Conservation (phyloP, 768 basidiomycete genomes). For the Hericium erinaceus region DNA sequence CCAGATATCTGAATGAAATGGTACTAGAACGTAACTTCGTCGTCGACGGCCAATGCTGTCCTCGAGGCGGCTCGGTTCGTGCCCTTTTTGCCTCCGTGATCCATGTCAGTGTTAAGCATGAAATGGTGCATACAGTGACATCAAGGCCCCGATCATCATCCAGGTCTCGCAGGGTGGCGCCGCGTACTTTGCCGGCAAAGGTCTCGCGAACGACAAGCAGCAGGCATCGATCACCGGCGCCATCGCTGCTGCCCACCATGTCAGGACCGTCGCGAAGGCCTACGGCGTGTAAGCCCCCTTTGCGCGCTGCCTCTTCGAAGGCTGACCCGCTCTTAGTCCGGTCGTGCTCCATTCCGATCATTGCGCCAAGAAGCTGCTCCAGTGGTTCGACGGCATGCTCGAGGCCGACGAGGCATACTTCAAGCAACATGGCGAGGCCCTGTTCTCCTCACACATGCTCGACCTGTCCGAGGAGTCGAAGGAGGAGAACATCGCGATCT, state of each 20-base stretch:
- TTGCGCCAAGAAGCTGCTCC: constrained; percentile 95
- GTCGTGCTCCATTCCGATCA: constrained; percentile 98
- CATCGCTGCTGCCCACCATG: constrained; percentile 83
- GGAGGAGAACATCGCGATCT: constrained; percentile 90
- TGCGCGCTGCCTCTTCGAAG: neutral
- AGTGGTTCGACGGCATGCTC: constrained; percentile 99
- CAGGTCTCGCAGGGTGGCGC: constrained; percentile 96
- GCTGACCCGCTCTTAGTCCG: constrained; percentile 43
- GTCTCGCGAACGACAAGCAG: constrained; percentile 88
- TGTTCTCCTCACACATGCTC: constrained; percentile 98
- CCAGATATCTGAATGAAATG: neutral
- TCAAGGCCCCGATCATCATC: constrained; percentile 95
- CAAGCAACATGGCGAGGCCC: constrained; percentile 77
- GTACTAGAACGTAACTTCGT: constrained; percentile 87
- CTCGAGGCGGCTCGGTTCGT: constrained; percentile 88
- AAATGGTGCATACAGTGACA: constrained; percentile 45
- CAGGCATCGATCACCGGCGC: constrained; percentile 94
- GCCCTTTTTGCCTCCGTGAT: neutral
- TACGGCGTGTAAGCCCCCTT: constrained; percentile 78
- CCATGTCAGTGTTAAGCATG: neutral
- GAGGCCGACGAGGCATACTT: constrained; percentile 90
- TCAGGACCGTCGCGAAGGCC: constrained; percentile 76
- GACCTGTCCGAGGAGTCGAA: constrained; percentile 91
- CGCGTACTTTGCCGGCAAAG: constrained; percentile 96
- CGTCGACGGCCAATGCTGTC: constrained; percentile 88